A percentile compares a stretch with the other conserved stretches of the same genome.
phyloP scores from a whole-genome alignment of 1,284 basidiomycete genomes.

The Puccinia triticina region DNA sequence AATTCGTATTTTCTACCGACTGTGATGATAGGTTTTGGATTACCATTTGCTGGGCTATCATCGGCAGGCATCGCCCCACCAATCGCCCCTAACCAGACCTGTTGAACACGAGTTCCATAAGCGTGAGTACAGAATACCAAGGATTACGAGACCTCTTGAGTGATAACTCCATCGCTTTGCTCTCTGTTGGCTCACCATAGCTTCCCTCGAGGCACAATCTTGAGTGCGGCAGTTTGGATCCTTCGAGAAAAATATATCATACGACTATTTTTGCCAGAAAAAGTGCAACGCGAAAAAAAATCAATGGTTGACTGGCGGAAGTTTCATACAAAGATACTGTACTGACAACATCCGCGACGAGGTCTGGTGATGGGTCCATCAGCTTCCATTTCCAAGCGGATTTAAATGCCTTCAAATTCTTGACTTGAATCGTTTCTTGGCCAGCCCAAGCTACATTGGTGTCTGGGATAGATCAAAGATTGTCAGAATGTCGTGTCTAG shows the following conservation, averaged over 20 bases:
- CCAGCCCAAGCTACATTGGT: conserved; percentile 28
- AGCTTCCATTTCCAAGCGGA: not conserved
- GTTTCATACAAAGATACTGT: too few relatives aligned
- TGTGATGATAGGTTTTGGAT: not conserved
- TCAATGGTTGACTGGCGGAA: not conserved
- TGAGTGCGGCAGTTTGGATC: not conserved
- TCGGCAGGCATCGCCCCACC: conserved; percentile 12
- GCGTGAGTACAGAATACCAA: not conserved
- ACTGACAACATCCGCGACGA: conserved; percentile 18
- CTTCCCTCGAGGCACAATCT: conserved; percentile 18
- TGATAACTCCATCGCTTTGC: not conserved
- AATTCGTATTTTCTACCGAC: not conserved
- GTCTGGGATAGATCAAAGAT: not conserved
- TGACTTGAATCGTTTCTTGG: not conserved
- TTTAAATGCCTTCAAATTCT: not conserved
- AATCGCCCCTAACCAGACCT: conserved; percentile 13
- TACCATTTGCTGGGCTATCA: not conserved
- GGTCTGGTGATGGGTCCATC: not conserved
- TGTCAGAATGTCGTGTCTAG: not conserved
- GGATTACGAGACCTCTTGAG: not conserved
- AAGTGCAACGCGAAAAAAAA: not conserved
- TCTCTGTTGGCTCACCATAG: not conserved
- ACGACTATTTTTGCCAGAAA: not conserved
- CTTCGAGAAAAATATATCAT: conserved; percentile 7
- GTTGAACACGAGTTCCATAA: not conserved